Conservation (phyloP, 139 green algal genomes). For the Volvox reticuliferus region DNA sequence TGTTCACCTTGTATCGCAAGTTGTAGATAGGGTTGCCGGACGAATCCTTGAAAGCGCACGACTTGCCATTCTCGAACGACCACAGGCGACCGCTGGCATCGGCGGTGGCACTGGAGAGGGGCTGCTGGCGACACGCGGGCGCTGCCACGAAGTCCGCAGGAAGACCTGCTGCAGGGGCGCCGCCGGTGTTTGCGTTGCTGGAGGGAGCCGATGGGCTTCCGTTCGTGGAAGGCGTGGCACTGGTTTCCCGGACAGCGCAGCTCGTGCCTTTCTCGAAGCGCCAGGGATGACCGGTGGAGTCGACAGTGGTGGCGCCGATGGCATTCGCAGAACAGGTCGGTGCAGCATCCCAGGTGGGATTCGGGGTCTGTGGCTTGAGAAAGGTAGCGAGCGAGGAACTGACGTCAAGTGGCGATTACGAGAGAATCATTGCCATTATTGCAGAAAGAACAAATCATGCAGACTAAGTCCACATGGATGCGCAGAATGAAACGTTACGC, state of each 20-base stretch:
- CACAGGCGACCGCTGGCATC: constrained; percentile 40
- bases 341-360: constrained; percentile 33
- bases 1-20: no score
- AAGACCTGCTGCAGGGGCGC: not conserved
- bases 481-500: no score
- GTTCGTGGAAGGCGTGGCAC: not conserved
- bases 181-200: not conserved
- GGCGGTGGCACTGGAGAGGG: not conserved
- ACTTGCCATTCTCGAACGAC: constrained; percentile 10
- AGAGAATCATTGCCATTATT: no score
- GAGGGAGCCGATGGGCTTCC: no score
- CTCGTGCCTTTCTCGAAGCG: not conserved
- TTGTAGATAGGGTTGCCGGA: constrained; percentile 1
- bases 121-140: not conserved
- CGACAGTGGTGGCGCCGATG: not conserved
- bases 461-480: no score
- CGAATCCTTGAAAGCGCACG: constrained; percentile 39
- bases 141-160: constrained; percentile 8
- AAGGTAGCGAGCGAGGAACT: not conserved
- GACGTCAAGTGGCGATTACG: not conserved
- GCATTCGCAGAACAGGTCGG: not conserved
- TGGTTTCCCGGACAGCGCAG: constrained; percentile 7
- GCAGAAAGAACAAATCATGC: not conserved
- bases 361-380: not conserved
- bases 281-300: constrained; percentile 27